Conservation (phyloP, 2,329 filamentous ascomycete genomes). For the Neopestalotiopsis sp. region DNA sequence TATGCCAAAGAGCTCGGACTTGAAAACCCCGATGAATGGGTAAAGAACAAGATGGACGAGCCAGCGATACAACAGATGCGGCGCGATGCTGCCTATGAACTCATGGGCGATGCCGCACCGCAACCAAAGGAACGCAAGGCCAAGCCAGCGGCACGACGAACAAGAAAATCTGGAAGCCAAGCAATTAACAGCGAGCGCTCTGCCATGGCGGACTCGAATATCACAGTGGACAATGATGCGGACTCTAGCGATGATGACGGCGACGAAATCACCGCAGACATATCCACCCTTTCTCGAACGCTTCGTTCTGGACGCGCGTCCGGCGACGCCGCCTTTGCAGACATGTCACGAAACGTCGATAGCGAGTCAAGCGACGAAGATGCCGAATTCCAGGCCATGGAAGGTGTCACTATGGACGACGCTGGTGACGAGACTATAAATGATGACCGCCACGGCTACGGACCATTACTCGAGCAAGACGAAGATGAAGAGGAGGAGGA, state of each 20-base stretch:
- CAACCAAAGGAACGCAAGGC: not conserved
- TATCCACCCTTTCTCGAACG: not conserved
- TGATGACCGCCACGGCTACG: not conserved
- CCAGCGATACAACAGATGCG: slow-evolving; percentile 9
- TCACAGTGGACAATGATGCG: not conserved
- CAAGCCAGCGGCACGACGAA: not conserved
- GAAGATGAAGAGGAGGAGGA: slow-evolving; percentile 3
- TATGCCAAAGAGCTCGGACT: slow-evolving; percentile 18
- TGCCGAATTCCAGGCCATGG: not conserved
- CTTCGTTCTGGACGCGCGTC: not conserved
- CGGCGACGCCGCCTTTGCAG: not conserved
- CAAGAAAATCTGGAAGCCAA: not conserved
- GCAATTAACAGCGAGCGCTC: not conserved
- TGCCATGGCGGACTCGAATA: not conserved
- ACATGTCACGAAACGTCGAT: not conserved
- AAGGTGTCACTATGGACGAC: not conserved
- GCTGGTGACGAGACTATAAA: not conserved
- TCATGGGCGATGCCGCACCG: slow-evolving; percentile 14
- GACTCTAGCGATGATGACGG: not conserved
- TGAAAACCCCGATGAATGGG: slow-evolving; percentile 15
- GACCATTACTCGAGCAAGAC: not conserved
- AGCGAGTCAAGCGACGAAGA: slow-evolving; percentile 3
- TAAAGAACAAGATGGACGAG: slow-evolving; percentile 19
- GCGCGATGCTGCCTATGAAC: slow-evolving; percentile 7
- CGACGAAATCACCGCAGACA: not conserved